phyloP scores from a whole-genome alignment of 148 eudicot genomes.

The Camellia lanceoleosa region DNA sequence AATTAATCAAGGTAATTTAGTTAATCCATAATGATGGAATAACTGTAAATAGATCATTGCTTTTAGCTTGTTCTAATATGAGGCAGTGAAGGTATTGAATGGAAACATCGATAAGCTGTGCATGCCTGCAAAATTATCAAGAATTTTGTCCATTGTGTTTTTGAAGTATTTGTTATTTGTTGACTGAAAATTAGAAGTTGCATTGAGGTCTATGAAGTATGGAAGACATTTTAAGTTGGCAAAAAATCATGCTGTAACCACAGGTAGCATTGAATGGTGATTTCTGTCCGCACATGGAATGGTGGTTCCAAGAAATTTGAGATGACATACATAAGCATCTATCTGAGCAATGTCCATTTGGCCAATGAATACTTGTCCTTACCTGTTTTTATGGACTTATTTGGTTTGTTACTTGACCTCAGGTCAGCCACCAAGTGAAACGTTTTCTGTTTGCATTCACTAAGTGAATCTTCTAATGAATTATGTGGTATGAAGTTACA shows the following conservation, averaged over 20 bases:
- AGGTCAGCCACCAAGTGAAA: not conserved
- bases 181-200: not conserved
- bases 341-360: not conserved
- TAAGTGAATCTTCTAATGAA: not conserved
- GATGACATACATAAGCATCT: not conserved
- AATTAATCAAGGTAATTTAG: slow-evolving; percentile 59
- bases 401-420: not conserved
- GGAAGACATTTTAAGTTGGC: not conserved
- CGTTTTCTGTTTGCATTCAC: not conserved
- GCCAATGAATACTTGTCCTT: not conserved
- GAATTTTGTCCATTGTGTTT: not conserved
- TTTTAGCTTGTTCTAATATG: slow-evolving; percentile 1
- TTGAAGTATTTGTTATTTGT: not conserved
- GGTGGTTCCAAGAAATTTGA: not conserved
- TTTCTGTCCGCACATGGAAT: not conserved
- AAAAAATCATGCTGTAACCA: not conserved
- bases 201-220: not conserved
- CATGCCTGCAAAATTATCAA: not conserved
- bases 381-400: too few relatives aligned
- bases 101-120: not conserved
- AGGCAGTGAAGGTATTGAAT: slow-evolving; percentile 7
- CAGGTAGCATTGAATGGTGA: not conserved
- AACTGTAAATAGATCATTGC: not conserved
- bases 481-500: not conserved
- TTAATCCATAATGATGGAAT: not conserved